These are phyloP conservation scores for Metschnikowia santaceciliae DNA, from an alignment of 805 yeast species.

Conservation along the genomic window DNA sequence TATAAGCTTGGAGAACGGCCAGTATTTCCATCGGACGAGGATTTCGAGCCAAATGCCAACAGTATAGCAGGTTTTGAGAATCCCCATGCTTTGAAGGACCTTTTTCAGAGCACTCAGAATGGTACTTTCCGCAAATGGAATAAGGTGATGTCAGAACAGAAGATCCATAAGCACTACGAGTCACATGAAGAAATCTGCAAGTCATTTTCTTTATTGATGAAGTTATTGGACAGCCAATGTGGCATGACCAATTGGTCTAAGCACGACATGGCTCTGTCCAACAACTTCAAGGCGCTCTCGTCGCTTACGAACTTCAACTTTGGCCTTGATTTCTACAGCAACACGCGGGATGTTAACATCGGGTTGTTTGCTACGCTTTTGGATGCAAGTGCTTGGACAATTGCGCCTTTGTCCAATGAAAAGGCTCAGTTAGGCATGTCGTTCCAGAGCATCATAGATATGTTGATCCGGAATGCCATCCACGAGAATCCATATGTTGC, in stretches of 20 bases:
- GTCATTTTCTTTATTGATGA: conserved; percentile 51
- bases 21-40: conserved; percentile 62
- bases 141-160: conserved; percentile 41
- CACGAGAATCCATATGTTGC: conserved; percentile 64
- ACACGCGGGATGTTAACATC: conserved; percentile 37
- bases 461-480: conserved; percentile 70
- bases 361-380: conserved; percentile 68
- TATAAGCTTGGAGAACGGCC: conserved; percentile 56
- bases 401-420: conserved; percentile 28
- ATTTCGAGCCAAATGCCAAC: neutral
- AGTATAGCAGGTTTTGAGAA: neutral
- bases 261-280: conserved; percentile 9
- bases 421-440: conserved; percentile 45
- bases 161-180: conserved; percentile 42
- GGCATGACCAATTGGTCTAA: conserved; percentile 37
- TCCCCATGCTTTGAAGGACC: conserved; percentile 8
- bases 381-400: conserved; percentile 68
- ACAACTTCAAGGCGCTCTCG: conserved; percentile 29
- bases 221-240: conserved; percentile 55
- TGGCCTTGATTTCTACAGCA: conserved; percentile 34
- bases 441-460: conserved; percentile 65
- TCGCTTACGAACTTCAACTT: conserved; percentile 40
- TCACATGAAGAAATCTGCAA: conserved; percentile 71
- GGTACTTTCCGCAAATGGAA: conserved; percentile 14
- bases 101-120: conserved; percentile 7